Evolutionary conservation across 2,329 filamentous ascomycete species (phyloP).

Genomic region (Trichoderma gracile): DNA sequence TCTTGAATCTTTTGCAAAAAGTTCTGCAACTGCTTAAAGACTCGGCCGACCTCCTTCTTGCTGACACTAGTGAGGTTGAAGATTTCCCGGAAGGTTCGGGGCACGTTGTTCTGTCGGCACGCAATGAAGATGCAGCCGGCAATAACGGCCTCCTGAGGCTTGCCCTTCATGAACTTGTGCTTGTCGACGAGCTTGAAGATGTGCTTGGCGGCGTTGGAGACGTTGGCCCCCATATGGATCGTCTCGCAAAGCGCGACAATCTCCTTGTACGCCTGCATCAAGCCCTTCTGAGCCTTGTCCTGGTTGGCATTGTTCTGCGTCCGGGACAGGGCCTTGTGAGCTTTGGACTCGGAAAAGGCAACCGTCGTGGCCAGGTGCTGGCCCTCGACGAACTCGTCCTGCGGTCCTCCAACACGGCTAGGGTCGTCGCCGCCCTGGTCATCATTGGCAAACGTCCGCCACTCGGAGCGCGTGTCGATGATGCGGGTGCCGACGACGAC

Average conservation of each 20-base stretch:
- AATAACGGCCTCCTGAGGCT: slow-evolving; percentile 89
- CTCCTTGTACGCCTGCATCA: slow-evolving; percentile 84
- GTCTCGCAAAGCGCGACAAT: slow-evolving; percentile 86
- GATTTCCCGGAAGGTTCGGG: slow-evolving; percentile 92
- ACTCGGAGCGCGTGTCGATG: slow-evolving; percentile 95
- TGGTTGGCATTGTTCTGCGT: slow-evolving; percentile 82
- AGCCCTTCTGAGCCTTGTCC: slow-evolving; percentile 79
- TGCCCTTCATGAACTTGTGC: slow-evolving; percentile 90
- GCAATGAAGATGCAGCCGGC: slow-evolving; percentile 97
- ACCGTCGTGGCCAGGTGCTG: slow-evolving; percentile 88
- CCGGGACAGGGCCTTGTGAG: slow-evolving; percentile 73
- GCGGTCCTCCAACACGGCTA: slow-evolving; percentile 93
- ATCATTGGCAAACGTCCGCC: slow-evolving; percentile 98
- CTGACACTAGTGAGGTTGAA: slow-evolving; percentile 89
- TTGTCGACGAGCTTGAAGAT: slow-evolving; percentile 95
- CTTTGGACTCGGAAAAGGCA: slow-evolving; percentile 74
- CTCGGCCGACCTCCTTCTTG: slow-evolving; percentile 95
- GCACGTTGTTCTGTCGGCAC: slow-evolving; percentile 83
- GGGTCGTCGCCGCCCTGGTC: slow-evolving; percentile 96
- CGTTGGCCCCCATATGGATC: slow-evolving; percentile 76
- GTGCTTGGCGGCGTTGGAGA: slow-evolving; percentile 88
- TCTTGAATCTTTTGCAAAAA: slow-evolving; percentile 78
- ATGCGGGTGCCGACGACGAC: slow-evolving; percentile 87
- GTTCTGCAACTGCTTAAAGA: slow-evolving; percentile 89
- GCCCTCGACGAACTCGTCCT: slow-evolving; percentile 86